Evolutionary conservation across 1,284 basidiomycete species (phyloP), one percentile per base, ranked within the genome.

Genomic region (Rhodotorula glutinis): DNA sequence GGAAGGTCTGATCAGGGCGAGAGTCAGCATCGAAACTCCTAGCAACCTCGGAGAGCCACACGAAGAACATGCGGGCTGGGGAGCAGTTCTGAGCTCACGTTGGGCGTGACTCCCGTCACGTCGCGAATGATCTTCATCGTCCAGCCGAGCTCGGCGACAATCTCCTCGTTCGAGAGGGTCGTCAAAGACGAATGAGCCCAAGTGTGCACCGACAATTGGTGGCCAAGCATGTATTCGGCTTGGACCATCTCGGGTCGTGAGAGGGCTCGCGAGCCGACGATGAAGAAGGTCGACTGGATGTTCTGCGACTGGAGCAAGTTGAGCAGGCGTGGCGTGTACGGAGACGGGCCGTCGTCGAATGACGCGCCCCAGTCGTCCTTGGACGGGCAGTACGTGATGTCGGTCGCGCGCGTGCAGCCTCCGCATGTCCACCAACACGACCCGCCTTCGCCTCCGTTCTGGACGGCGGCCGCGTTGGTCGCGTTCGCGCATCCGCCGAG

Each of bases 241-340:
- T 89, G 80, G 27, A 96, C 83, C 74, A 92, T 85, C 23, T 83
- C 77, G 9, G 92, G 89, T 65, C 86, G 84, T 67, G 91, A 88
- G 70, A 95, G 84, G 71, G 89, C 88, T 73, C 93, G 90, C 41
- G 91, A 94, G 62, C 92, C 92, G 27, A 96, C 88, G 56, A 92
- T 86, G 81, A 95, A 97, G 83, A 97, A 96, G 4, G 93, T 96
- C 9, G 92, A 85, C 29, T 80, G 82, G 73, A 95, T 76, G 63
- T 87, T 79, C 77, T 89, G 83, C 72, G 85, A 78, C 57, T 83
- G 78, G 60, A 97, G 82, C 77, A 84, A 92, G 62, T 86, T 79
- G 51, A 94, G 83, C 21, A 92, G 80, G 65, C 84, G 83, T n/a
- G 90, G 85, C 2, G 91, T 94, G 79, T 89, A 91, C 27, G 84